A percentile compares a stretch with the other conserved stretches of the same genome.
Evolutionary conservation across 176 grass and related monocot species (phyloP).

Genomic region (Coix lacrymajobi): DNA sequence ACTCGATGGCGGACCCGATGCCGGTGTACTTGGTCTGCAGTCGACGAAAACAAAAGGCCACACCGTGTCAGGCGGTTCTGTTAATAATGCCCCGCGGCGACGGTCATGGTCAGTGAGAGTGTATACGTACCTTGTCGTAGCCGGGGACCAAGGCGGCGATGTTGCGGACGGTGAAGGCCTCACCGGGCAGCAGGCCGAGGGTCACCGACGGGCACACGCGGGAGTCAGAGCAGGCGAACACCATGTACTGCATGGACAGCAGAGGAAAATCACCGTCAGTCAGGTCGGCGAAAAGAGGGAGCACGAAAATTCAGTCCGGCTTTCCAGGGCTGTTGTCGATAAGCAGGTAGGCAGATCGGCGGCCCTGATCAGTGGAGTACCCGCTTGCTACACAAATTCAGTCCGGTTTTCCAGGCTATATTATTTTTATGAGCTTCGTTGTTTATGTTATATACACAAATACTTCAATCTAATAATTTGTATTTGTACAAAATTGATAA

Average conservation of each 20-base stretch:
- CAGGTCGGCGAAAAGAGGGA: not conserved
- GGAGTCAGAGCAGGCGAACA: constrained; percentile 88
- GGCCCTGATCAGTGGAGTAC: not conserved
- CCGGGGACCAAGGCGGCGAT: constrained; percentile 70
- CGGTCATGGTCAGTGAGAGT: not conserved
- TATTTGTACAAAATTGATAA: not conserved
- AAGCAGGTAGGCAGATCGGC: not conserved
- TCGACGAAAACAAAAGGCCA: not conserved
- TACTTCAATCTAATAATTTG: not conserved
- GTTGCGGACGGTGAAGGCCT: constrained; percentile 93
- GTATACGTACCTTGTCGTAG: constrained; percentile 49
- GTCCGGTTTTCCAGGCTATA: too few species aligned
- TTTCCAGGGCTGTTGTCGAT: not conserved
- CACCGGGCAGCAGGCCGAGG: constrained; percentile 74
- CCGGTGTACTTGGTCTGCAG: constrained; percentile 58
- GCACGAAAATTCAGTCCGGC: not conserved
- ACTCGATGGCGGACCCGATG: constrained; percentile 74
- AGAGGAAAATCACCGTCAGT: not conserved
- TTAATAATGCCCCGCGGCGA: not conserved
- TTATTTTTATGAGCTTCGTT: not conserved
- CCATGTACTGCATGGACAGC: constrained; percentile 85
- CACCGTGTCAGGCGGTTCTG: not conserved
- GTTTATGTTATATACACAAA: not conserved
- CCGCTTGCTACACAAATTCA: too few species aligned
- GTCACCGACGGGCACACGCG: constrained; percentile 93